Evolutionary conservation across 1,139 yeast genomes (phyloP).

Genomic region (Hemisphaericaspora xylanilytica): DNA sequence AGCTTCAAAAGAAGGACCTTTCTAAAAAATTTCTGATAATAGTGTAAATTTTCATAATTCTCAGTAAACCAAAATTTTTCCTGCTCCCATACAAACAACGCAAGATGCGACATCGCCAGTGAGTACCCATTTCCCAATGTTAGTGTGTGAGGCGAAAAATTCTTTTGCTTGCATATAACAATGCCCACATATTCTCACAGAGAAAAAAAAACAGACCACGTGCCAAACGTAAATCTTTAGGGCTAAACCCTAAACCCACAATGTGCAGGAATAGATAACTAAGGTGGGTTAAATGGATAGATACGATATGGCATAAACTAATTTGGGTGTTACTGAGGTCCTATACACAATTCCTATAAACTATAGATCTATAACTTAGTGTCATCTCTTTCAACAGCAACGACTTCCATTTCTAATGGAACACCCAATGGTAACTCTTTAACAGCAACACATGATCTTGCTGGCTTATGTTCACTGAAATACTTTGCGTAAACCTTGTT

Average conservation of each 20-base stretch:
- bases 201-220: background rate
- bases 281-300: too few relatives aligned
- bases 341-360: background rate
- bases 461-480: slow-evolving; percentile 83
- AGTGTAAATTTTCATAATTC: slow-evolving; percentile 11
- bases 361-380: slow-evolving; percentile 32
- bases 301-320: too few relatives aligned
- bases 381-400: slow-evolving; percentile 63
- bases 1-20: slow-evolving; percentile 12
- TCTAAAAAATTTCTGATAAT: slow-evolving; percentile 8
- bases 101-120: slow-evolving; percentile 4
- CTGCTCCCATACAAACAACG: background rate
- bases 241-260: background rate
- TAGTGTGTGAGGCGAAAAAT: too few relatives aligned
- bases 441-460: slow-evolving; percentile 95
- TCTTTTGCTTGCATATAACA: too few relatives aligned
- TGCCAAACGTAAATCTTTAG: background rate
- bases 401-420: slow-evolving; percentile 70
- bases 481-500: slow-evolving; percentile 80
- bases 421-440: slow-evolving; percentile 82
- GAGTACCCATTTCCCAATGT: background rate
- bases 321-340: too few relatives aligned
- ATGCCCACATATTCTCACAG: slow-evolving; percentile 6
- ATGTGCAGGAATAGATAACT: background rate
- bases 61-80: slow-evolving; percentile 4